phyloP scores from a whole-genome alignment of 2,329 filamentous ascomycete genomes.

The Fusarium setosum region DNA sequence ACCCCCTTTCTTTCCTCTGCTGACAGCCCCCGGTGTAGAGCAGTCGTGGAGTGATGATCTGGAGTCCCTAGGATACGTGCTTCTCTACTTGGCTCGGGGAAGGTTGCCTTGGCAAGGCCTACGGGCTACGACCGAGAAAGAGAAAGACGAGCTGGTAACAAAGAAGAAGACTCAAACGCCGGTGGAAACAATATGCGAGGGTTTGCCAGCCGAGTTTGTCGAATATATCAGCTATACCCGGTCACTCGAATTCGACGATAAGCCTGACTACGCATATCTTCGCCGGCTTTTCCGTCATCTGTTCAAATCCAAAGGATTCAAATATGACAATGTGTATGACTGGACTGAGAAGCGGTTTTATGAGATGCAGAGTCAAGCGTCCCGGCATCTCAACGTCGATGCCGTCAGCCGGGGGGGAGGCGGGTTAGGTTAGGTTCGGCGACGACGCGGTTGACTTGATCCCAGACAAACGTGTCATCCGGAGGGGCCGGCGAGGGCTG shows the following conservation, averaged over 20 bases:
- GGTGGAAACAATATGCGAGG: constrained; percentile 78
- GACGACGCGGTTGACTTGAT: too few relatives aligned
- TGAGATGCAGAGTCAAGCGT: constrained; percentile 13
- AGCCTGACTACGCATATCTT: constrained; percentile 81
- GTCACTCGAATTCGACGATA: constrained; percentile 78
- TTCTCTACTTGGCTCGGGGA: constrained; percentile 81
- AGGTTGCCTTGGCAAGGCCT: constrained; percentile 80
- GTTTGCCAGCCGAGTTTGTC: constrained; percentile 80
- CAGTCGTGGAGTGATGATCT: constrained; percentile 81
- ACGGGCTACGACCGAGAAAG: constrained; percentile 78
- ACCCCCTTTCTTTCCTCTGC: not conserved
- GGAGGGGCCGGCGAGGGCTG: too few relatives aligned
- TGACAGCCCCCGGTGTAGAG: constrained; percentile 54
- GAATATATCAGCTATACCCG: constrained; percentile 82
- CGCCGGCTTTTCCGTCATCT: constrained; percentile 81
- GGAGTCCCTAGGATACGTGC: constrained; percentile 80
- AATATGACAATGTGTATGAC: constrained; percentile 83
- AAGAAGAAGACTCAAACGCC: constrained; percentile 60
- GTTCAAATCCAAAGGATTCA: constrained; percentile 77
- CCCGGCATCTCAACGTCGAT: not conserved
- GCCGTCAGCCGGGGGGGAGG: too few relatives aligned
- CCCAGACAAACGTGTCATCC: too few relatives aligned
- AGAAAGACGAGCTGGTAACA: constrained; percentile 61
- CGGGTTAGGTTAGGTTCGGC: too few relatives aligned
- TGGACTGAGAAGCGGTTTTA: constrained; percentile 64